These are phyloP conservation scores for Penicillium tannophilum DNA, from an alignment of 495 filamentous ascomycete genomes.

Conservation along the genomic window DNA sequence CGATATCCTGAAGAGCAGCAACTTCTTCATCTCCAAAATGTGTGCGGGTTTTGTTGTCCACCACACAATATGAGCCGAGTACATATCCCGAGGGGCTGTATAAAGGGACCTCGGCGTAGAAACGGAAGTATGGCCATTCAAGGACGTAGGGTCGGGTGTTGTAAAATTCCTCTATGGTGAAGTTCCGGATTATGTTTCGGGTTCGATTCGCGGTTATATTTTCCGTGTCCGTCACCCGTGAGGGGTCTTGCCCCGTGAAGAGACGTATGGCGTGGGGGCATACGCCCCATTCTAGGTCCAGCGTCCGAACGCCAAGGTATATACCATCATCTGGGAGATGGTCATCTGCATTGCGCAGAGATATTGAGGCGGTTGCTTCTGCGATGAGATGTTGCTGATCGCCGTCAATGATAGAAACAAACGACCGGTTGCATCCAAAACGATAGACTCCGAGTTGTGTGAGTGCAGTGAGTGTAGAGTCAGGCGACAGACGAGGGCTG, in stretches of 20 bases:
- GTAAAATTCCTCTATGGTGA: constrained; percentile 51
- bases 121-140: constrained; percentile 48
- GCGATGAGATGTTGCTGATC: constrained; percentile 62
- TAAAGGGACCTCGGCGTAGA: constrained; percentile 67
- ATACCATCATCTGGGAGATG: constrained; percentile 42
- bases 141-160: constrained; percentile 43
- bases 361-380: constrained; percentile 60
- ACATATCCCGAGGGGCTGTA: constrained; percentile 58
- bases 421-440: constrained; percentile 52
- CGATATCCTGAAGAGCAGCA: constrained; percentile 32
- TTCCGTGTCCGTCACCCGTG: constrained; percentile 25
- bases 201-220: constrained; percentile 34
- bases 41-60: constrained; percentile 54
- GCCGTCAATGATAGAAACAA: constrained; percentile 63
- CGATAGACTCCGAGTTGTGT: constrained; percentile 63
- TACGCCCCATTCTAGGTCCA: constrained; percentile 47
- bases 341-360: constrained; percentile 39
- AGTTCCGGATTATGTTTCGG: constrained; percentile 52
- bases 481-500: constrained; percentile 36
- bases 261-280: constrained; percentile 50
- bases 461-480: constrained; percentile 63
- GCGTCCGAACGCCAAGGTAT: constrained; percentile 44
- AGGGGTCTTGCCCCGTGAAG: constrained; percentile 30
- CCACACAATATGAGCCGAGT: constrained; percentile 63
- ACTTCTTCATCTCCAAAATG: constrained; percentile 34